A percentile compares a stretch with the other conserved stretches of the same genome.
These are phyloP conservation scores for Gossypium schwendimanii DNA, from an alignment of 441 rosid species.

Conservation along the genomic window DNA sequence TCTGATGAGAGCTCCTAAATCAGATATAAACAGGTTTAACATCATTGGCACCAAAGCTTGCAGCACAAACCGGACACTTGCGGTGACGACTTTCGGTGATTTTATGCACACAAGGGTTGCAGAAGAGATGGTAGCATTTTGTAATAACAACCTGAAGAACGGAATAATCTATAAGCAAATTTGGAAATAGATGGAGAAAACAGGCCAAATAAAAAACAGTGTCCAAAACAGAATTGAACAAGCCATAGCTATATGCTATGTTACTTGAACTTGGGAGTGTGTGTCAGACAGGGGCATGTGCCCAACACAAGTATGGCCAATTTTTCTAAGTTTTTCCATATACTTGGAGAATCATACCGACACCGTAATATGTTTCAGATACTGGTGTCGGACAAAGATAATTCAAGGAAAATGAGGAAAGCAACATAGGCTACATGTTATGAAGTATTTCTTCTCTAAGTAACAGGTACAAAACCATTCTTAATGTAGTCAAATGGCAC, in stretches of 20 bases:
- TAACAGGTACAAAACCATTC: not conserved
- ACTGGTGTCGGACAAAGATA: not conserved
- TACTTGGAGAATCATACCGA: not conserved
- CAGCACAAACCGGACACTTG: constrained; percentile 80
- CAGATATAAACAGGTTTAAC: constrained; percentile 83
- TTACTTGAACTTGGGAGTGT: not conserved
- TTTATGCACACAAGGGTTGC: constrained; percentile 80
- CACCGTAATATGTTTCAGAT: not conserved
- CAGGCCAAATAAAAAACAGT: not conserved
- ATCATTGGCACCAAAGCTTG: constrained; percentile 81
- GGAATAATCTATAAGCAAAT: constrained; percentile 6
- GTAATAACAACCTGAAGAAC: constrained; percentile 85
- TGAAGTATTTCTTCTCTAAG: not conserved
- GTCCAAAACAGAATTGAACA: not conserved
- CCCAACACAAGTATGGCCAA: not conserved
- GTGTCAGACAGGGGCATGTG: not conserved
- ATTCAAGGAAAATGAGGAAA: not conserved
- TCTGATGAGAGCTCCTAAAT: constrained; percentile 3
- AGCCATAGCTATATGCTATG: not conserved
- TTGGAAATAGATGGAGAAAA: not conserved
- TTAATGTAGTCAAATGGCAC: not conserved
- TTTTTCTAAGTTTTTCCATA: not conserved
- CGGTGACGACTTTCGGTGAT: constrained; percentile 70
- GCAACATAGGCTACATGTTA: not conserved
- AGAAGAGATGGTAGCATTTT: constrained; percentile 91